Conservation (phyloP, 176 grass and related monocot genomes). For the Eleusine coracana region DNA sequence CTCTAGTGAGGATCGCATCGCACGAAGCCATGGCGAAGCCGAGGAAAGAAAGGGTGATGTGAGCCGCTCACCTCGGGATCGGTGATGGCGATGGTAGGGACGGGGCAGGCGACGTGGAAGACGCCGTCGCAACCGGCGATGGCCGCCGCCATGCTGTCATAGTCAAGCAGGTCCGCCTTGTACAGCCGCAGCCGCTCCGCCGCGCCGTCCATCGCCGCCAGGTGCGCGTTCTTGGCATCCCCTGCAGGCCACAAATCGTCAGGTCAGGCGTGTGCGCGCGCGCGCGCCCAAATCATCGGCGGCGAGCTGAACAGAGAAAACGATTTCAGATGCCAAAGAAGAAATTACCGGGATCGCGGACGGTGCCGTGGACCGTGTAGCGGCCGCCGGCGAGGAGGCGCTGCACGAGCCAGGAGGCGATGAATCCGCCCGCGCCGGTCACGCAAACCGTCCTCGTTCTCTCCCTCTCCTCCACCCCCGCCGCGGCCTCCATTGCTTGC, state of each 20-base stretch:
- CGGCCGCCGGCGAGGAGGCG: constrained; percentile 68
- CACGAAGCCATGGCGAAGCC: background rate
- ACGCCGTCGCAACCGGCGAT: constrained; percentile 81
- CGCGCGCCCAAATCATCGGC: background rate
- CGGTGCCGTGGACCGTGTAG: constrained; percentile 75
- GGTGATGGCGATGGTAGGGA: constrained; percentile 34
- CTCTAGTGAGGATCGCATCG: background rate
- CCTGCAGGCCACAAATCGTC: constrained; percentile 34
- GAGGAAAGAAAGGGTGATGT: background rate
- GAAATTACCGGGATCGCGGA: constrained; percentile 60
- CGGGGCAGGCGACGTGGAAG: constrained; percentile 83
- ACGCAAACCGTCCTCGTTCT: constrained; percentile 66
- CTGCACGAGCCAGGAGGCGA: constrained; percentile 82
- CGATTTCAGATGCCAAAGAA: background rate
- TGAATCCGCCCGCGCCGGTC: constrained; percentile 79
- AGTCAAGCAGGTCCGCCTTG: constrained; percentile 79
- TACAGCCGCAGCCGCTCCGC: constrained; percentile 67
- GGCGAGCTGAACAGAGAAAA: background rate
- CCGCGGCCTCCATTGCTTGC: constrained; percentile 20
- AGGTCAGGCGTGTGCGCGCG: background rate
- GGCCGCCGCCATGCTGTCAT: constrained; percentile 49
- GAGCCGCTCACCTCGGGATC: constrained; percentile 62
- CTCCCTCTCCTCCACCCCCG: background rate
- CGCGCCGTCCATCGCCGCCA: constrained; percentile 60
- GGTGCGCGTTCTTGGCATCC: constrained; percentile 72